Conservation (phyloP, 208 protist species). For the Crithidia fasciculata region DNA sequence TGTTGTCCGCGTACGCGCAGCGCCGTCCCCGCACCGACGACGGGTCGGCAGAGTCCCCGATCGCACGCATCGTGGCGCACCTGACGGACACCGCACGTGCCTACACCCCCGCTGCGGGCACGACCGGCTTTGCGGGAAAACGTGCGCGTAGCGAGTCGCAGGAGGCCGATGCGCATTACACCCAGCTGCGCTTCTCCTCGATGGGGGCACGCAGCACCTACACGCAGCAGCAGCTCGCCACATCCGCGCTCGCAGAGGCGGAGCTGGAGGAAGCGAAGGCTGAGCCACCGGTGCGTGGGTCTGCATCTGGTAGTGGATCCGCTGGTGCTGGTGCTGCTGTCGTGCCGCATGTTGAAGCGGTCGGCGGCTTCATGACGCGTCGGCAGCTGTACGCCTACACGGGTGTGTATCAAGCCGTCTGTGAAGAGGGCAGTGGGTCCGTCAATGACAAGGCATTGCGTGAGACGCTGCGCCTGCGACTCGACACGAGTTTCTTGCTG, state of each 20-base stretch:
- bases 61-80: conserved; percentile 18
- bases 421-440: neutral
- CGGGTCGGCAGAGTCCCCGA: conserved; percentile 14
- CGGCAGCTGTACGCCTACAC: conserved; percentile 44
- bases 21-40: conserved; percentile 10
- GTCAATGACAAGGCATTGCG: conserved; percentile 16
- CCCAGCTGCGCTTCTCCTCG: conserved; percentile 28
- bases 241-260: neutral
- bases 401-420: conserved; percentile 1
- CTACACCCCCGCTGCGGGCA: neutral
- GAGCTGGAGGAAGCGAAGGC: neutral
- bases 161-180: conserved; percentile 30
- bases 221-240: conserved; percentile 13
- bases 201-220: conserved; percentile 17
- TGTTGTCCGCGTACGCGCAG: conserved; percentile 26
- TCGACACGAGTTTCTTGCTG: conserved; percentile 34
- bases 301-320: too few relatives aligned
- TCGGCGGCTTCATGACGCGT: conserved; percentile 34
- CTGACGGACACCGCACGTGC: conserved; percentile 12
- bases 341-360: conserved; percentile 3
- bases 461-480: conserved; percentile 28
- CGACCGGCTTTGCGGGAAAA: neutral
- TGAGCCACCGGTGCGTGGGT: too few relatives aligned
- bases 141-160: neutral
- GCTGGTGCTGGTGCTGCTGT: neutral